Evolutionary conservation across 1,284 basidiomycete genomes (phyloP), one percentile per base, ranked within the genome.

Genomic region (Rhodotorula sp.): DNA sequence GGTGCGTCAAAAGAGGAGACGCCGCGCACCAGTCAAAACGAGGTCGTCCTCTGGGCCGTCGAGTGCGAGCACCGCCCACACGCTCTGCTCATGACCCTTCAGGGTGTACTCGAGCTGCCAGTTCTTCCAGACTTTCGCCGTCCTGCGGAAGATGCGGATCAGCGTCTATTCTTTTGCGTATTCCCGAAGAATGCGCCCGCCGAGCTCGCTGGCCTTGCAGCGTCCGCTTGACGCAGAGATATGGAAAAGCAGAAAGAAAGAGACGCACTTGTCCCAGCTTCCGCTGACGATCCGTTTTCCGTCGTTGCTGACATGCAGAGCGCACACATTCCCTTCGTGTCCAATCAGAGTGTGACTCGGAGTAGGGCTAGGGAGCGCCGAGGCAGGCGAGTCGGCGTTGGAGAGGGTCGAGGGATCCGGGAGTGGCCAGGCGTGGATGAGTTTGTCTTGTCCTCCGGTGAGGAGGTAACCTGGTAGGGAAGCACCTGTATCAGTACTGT

Each of bases 91-190:
- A 79, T 99, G 97, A 15, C 89, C 93, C 77, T 88, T 86, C 64
- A 99, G 86, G 73, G 90, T 90, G 75, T 91, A 87, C 5, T 85
- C 85, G 72, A 89, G 84, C 76, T 89, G 75, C 77, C 79, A 82
- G 79, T 91, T 83, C 80, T 88, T 89, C 97, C 97, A 99, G 0
- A 99, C 88, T 81, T 91, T 91, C 28, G 93, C 95, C 0, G 94
- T 94, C 77, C 93, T 95, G 79, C 56, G 48, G 23, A 12, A 55
- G 2, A 34, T 4, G 10, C 19, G 4, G 18, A 16, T 26, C 23
- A 52, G 23, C 16, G 12, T 18, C 38, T 21, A 45, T 23, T 2
- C 15, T 7, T 3, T 15, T 5, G 55, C 57, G 14, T 28, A 0
- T 5, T 49, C 19, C 49, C 7, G 1, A 19, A 21, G 38, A 43